Evolutionary conservation across 106 monocot species (phyloP), one percentile per base, ranked within the genome.

Genomic region (Allium cepa): DNA sequence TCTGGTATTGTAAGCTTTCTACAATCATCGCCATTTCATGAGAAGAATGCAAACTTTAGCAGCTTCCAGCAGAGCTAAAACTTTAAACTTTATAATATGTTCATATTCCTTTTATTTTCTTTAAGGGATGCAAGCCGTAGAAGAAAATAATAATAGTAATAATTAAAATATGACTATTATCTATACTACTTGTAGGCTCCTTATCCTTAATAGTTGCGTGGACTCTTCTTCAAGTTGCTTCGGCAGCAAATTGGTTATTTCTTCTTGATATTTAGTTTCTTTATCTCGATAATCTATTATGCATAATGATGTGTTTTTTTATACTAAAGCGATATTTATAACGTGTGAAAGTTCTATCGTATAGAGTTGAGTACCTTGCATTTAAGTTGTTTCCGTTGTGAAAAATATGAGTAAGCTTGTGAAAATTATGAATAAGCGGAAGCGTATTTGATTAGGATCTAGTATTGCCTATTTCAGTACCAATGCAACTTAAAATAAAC

Each of bases 211-310:
- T 83, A 49, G 64, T 18, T 53, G 90, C 71, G 67, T 83, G 79
- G 46, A 84, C 60, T 84, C 90, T 83, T 75, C 86, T 77, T 0
- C 86, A 66, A 46, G 90, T 67, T 47, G 81, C 79, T 81, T 90
- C 90, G 10, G 86, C 90, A 8, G 86, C 86, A 72, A 79, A 90
- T 47, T 86, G 86, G 50, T 28, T 81, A 83, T 69, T 83, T 90
- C 68, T 84, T 86, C 74, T 83, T 78, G 53, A 56, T 62, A 18
- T 50, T 66, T 53, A 81, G 71, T 59, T 65, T 86, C 26, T 83
- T 86, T 56, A 79, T 68, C 63, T 81, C 86, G 74, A 90, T 78
- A 75, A 81, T 90, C 90, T 86, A 78, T 16, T 18, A 75, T 55
- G 60, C 53, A 55, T 71, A 8, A 62, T 17, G 47, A 71, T 45